phyloP scores from a whole-genome alignment of 2,329 filamentous ascomycete species.

The Aspergillus uvarum region DNA sequence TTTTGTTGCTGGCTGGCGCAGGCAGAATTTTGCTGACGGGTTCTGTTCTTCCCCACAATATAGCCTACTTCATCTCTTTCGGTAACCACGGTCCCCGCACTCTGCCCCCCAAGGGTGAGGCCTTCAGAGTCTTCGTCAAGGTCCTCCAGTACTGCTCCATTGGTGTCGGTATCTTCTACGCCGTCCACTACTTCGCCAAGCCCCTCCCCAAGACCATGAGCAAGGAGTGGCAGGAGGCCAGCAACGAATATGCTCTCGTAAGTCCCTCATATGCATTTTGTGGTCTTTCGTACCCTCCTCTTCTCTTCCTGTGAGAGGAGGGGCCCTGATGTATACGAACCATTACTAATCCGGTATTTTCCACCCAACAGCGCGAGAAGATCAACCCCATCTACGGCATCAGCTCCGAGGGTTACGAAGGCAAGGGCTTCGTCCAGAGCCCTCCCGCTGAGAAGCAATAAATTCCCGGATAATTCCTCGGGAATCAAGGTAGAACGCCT shows the following conservation, averaged over 20 bases:
- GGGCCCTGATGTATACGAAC: neutral
- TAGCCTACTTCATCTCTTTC: slow-evolving; percentile 99
- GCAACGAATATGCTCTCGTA: slow-evolving; percentile 84
- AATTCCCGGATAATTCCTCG: slow-evolving; percentile 19
- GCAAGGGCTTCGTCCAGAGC: slow-evolving; percentile 75
- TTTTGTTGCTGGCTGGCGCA: neutral
- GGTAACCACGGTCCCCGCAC: slow-evolving; percentile 93
- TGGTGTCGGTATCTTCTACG: slow-evolving; percentile 69
- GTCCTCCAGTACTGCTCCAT: slow-evolving; percentile 66
- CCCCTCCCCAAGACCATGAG: slow-evolving; percentile 82
- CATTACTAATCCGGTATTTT: slow-evolving; percentile 19
- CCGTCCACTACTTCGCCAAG: slow-evolving; percentile 70
- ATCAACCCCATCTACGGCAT: slow-evolving; percentile 85
- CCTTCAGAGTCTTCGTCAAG: slow-evolving; percentile 73
- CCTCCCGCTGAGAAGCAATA: slow-evolving; percentile 42
- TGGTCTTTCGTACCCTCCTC: neutral
- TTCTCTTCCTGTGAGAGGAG: neutral
- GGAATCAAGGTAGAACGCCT: slow-evolving; percentile 27
- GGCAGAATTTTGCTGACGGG: slow-evolving; percentile 27
- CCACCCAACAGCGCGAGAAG: slow-evolving; percentile 66
- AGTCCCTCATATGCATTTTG: neutral
- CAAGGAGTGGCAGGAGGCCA: slow-evolving; percentile 94
- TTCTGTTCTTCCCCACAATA: slow-evolving; percentile 21
- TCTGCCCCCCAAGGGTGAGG: slow-evolving; percentile 77
- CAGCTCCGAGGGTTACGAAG: slow-evolving; percentile 73